These are phyloP conservation scores for Magnusiomyces magnusii DNA, from an alignment of 1,139 yeast species.

Conservation along the genomic window DNA sequence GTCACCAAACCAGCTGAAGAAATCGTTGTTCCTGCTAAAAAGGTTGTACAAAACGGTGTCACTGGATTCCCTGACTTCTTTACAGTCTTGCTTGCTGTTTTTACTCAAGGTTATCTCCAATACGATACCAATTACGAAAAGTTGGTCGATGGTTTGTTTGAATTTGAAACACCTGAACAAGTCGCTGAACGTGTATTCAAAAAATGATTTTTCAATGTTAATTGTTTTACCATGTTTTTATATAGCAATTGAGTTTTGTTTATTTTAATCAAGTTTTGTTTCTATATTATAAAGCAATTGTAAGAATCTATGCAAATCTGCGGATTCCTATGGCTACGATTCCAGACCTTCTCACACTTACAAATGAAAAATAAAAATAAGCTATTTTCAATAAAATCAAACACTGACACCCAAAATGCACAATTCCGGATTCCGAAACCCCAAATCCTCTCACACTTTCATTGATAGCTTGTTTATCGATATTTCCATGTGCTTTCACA, in stretches of 20 bases:
- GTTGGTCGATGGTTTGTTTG: neutral
- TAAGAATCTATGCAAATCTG: too few relatives aligned
- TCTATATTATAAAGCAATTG: too few relatives aligned
- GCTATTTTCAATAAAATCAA: too few relatives aligned
- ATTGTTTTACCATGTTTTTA: neutral
- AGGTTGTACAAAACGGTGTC: conserved; percentile 9
- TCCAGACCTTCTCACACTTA: too few relatives aligned
- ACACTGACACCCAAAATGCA: too few relatives aligned
- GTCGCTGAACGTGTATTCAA: neutral
- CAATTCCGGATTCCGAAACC: too few relatives aligned
- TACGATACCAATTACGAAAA: neutral
- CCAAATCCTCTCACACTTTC: too few relatives aligned
- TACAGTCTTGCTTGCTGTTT: conserved; percentile 1
- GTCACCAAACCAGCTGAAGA: conserved; percentile 15
- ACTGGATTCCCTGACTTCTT: conserved; percentile 8
- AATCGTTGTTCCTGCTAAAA: conserved; percentile 4
- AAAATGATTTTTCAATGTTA: neutral
- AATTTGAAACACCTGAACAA: neutral
- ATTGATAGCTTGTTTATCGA: too few relatives aligned
- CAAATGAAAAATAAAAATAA: too few relatives aligned
- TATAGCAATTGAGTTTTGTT: neutral
- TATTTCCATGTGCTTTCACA: too few relatives aligned
- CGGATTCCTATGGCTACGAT: too few relatives aligned
- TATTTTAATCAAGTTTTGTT: too few relatives aligned
- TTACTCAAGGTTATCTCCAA: neutral